Evolutionary conservation across 169 alveolate species (phyloP), one percentile per base, ranked within the genome.

Genomic region (Plasmodium berghei): DNA sequence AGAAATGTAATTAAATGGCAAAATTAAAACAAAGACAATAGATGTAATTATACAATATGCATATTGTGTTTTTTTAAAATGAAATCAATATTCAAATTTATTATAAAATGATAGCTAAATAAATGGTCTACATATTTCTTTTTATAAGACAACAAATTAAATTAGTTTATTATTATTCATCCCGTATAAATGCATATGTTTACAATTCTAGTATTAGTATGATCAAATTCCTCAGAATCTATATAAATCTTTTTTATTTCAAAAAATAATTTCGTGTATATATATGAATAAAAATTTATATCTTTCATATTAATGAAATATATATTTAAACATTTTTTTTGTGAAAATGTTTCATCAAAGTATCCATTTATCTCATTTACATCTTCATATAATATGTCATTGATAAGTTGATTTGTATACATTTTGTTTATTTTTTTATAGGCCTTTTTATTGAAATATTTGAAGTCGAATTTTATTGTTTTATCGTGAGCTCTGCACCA

Each of bases 361-460:
- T 80, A 80, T 80, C 54, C 83, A 67, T 80, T 80, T 56, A 80
- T 59, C 34, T 58, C 49, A 61, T 80, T 80, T 48, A 80, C 48
- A 54, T 80, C 80, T 66, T 80, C 83, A 80, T 80, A 80, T 56
- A 80, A 28, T 55, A 80, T 66, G 49, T 80, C 90, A 80, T 66
- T 80, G 69, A 80, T 66, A 16, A 40, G 40, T 14, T 67, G 58
- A 28, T 24, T 54, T 67, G 66, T 42, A 63, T 80, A 80, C 90
- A 80, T 55, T 66, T 69, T 80, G 28, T 80, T 54, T 28, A 80
- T 67, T 80, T 61, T 80, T 52, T 66, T 80, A 49, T 80, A 80
- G 34, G 90, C 90, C 72, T 80, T 80, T 28, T 67, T 80, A 61
- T 80, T 80, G 72, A 66, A 80, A 69, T 80, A 80, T 42, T 80